Percentiles rank a stretch among this genome's conserved stretches.
Conservation (phyloP, 805 yeast genomes). For the Spathaspora girioi region DNA sequence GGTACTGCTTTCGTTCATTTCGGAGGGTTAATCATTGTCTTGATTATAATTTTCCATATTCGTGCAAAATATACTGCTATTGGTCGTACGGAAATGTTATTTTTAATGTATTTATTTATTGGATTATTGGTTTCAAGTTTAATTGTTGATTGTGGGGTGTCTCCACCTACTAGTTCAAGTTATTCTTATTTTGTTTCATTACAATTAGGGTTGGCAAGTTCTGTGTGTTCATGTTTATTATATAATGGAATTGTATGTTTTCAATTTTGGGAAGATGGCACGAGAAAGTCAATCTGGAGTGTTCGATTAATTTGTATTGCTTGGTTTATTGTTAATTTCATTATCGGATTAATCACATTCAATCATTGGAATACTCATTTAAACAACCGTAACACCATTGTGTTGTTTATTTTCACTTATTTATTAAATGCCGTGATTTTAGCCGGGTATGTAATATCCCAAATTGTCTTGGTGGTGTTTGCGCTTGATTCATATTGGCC, state of each 20-base stretch:
- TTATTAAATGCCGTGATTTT: constrained; percentile 68
- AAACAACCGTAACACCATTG: constrained; percentile 53
- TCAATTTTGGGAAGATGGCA: constrained; percentile 95
- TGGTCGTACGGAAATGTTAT: constrained; percentile 83
- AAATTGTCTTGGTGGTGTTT: constrained; percentile 60
- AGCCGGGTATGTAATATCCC: constrained; percentile 60
- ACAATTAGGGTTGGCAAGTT: constrained; percentile 72
- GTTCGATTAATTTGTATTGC: constrained; percentile 49
- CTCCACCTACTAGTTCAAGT: constrained; percentile 75
- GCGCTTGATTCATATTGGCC: constrained; percentile 84
- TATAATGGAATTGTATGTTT: constrained; percentile 78
- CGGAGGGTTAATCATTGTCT: constrained; percentile 60
- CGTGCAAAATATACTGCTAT: constrained; percentile 90
- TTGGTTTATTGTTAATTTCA: constrained; percentile 63
- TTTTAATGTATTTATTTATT: constrained; percentile 60
- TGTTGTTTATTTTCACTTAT: constrained; percentile 67
- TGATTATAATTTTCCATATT: constrained; percentile 72
- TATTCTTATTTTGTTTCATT: constrained; percentile 81
- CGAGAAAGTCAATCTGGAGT: constrained; percentile 56
- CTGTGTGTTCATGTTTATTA: constrained; percentile 65
- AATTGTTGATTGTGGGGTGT: constrained; percentile 87
- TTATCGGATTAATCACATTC: constrained; percentile 71
- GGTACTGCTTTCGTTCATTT: constrained; percentile 87
- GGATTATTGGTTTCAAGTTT: constrained; percentile 60
- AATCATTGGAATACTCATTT: constrained; percentile 53